These are phyloP conservation scores for Salix caprea DNA, from an alignment of 345 rosid genomes.

Conservation along the genomic window DNA sequence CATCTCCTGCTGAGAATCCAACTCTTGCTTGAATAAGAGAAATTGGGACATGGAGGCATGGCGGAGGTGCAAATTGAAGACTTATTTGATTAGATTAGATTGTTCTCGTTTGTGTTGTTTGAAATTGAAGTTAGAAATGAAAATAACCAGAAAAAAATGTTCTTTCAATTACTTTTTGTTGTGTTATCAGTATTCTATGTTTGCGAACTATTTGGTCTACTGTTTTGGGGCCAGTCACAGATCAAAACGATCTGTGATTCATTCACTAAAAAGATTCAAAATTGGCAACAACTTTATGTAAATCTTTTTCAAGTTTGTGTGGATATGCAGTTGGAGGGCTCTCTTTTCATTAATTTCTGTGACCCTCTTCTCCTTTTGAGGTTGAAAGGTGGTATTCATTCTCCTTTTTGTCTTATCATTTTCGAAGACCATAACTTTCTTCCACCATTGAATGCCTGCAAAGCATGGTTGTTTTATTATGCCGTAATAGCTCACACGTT, in stretches of 20 bases:
- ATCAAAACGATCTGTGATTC: background rate
- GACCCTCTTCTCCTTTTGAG: background rate
- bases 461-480: no score
- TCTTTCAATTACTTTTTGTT: no score
- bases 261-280: background rate
- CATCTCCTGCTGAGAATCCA: slow-evolving; percentile 37
- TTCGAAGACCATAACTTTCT: no score
- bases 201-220: background rate
- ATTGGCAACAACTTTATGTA: background rate
- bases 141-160: background rate
- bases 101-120: background rate
- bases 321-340: background rate
- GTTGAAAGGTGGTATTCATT: no score
- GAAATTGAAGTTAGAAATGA: background rate
- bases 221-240: background rate
- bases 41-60: background rate
- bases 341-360: background rate
- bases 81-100: background rate
- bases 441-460: no score
- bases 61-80: background rate
- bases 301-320: background rate
- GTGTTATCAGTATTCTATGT: background rate
- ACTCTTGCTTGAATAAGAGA: slow-evolving; percentile 37
- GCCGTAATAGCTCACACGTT: no score
- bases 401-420: no score